phyloP scores from a whole-genome alignment of 805 yeast genomes.

The Candida qinlingensis region DNA sequence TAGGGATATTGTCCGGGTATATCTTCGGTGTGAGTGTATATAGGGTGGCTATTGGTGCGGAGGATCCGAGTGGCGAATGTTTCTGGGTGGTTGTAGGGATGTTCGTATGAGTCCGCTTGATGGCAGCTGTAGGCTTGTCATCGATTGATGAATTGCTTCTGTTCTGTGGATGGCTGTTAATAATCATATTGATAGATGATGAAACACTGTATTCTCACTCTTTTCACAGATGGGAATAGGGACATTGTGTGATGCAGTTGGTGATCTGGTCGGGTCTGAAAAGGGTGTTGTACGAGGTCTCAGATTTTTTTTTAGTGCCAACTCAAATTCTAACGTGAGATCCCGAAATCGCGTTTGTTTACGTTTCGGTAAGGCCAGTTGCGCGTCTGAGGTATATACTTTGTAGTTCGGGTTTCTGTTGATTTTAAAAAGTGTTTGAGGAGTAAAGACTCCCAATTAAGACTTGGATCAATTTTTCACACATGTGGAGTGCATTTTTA shows the following conservation, averaged over 20 bases:
- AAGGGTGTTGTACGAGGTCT: too few relatives aligned
- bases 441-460: too few relatives aligned
- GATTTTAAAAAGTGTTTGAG: too few relatives aligned
- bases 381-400: too few relatives aligned
- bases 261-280: too few relatives aligned
- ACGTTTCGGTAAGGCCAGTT: background rate
- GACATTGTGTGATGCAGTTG: slow-evolving; percentile 6
- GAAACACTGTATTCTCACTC: slow-evolving; percentile 7
- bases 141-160: slow-evolving; percentile 8
- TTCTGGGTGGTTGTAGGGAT: background rate
- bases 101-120: slow-evolving; percentile 16
- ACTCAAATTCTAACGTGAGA: too few relatives aligned
- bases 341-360: background rate
- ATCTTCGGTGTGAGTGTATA: slow-evolving; percentile 11
- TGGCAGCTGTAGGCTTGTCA: slow-evolving; percentile 6
- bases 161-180: background rate
- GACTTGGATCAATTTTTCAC: too few relatives aligned
- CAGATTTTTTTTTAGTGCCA: too few relatives aligned
- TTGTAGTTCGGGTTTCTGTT: too few relatives aligned
- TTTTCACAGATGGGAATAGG: slow-evolving; percentile 6
- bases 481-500: too few relatives aligned
- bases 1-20: slow-evolving; percentile 13
- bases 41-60: slow-evolving; percentile 13
- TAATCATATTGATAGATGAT: background rate
- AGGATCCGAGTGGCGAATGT: background rate